Percentiles rank a stretch among this genome's conserved stretches.
Evolutionary conservation across 2,329 filamentous ascomycete species (phyloP).

Genomic region (Penicillium sp.): DNA sequence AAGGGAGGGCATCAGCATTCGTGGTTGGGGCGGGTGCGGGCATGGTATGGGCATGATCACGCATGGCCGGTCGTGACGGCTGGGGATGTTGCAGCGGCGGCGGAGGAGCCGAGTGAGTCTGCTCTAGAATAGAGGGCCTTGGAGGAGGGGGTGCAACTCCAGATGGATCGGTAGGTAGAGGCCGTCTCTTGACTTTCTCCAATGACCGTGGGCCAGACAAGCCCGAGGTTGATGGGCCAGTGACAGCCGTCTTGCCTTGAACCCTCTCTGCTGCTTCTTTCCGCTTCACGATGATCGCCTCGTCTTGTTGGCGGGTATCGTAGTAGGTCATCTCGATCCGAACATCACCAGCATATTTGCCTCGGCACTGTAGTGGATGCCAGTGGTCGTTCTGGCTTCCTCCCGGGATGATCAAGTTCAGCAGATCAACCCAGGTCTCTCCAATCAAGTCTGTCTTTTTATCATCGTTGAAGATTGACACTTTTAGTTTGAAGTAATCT

Average conservation of each 20-base stretch:
- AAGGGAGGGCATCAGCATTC: constrained; percentile 74
- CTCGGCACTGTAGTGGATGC: constrained; percentile 85
- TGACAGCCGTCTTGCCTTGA: constrained; percentile 36
- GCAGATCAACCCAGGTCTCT: constrained; percentile 87
- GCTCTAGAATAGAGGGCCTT: constrained; percentile 37
- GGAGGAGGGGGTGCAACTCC: constrained; percentile 53
- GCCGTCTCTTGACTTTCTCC: constrained; percentile 77
- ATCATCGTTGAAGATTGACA: constrained; percentile 97
- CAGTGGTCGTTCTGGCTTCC: constrained; percentile 94
- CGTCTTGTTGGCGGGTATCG: constrained; percentile 85
- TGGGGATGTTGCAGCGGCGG: constrained; percentile 29
- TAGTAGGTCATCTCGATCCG: constrained; percentile 96
- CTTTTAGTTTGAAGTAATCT: constrained; percentile 93
- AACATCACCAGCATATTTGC: constrained; percentile 95
- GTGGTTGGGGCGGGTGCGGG: constrained; percentile 51
- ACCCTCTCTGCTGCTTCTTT: constrained; percentile 50
- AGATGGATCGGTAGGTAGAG: constrained; percentile 79
- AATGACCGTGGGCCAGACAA: constrained; percentile 58
- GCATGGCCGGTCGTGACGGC: constrained; percentile 33
- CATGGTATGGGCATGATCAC: constrained; percentile 33
- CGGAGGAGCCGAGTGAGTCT: constrained; percentile 30
- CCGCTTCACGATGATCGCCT: constrained; percentile 63
- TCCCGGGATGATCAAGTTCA: constrained; percentile 78
- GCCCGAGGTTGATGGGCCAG: constrained; percentile 31
- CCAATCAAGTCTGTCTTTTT: constrained; percentile 97